Base-by-base conservation (phyloP, 306 rosid genomes). In the Quercus alba region DNA sequence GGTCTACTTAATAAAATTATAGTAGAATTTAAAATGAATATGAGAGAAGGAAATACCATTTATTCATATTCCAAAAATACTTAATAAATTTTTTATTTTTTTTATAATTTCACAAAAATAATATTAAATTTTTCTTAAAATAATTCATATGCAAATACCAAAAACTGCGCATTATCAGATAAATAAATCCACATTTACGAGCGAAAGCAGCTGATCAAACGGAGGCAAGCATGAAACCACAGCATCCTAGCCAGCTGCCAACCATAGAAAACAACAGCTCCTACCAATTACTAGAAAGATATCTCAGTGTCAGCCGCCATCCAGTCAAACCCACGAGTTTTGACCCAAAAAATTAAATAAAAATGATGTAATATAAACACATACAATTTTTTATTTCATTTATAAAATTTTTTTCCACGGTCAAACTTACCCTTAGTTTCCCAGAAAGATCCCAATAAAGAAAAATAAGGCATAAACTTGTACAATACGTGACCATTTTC, bases 251-350 rank as follows among this genome's bases (percentile, higher is more conserved):
- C 66, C 33, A 44, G 74, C 30, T 11, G 46, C 56, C 31, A 70
- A 21, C 21, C 8, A 26, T 44, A 18, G 77, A 69, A 44, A 30
- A 35, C 5, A 31, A 69, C 30, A 59, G 66, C 66, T 59, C 26
- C 2, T n/a, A 23, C 64, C 41, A 31, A 62, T 35, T 6, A 11
- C n/a, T 38, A 38, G 44, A 72, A 38, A 55, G 20, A 54, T 56
- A 74, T 78, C 75, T 74, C 19, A 58, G 63, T 33, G 58, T 83
- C 58, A 77, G 94, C 96, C 91, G 95, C 98, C 94, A 85, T 49
- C 75, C 77, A 81, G 92, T 92, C 97, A 88, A 90, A 92, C 81
- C 80, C 94, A 88, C 89, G 84, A 79, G 76, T 70, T 92, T 86
- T 88, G 97, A 92, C 94, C 85, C 28, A 66, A 12, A 78, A 30